These are phyloP conservation scores for Penicillium sp. DNA, from an alignment of 2,329 filamentous ascomycete species.

Conservation along the genomic window DNA sequence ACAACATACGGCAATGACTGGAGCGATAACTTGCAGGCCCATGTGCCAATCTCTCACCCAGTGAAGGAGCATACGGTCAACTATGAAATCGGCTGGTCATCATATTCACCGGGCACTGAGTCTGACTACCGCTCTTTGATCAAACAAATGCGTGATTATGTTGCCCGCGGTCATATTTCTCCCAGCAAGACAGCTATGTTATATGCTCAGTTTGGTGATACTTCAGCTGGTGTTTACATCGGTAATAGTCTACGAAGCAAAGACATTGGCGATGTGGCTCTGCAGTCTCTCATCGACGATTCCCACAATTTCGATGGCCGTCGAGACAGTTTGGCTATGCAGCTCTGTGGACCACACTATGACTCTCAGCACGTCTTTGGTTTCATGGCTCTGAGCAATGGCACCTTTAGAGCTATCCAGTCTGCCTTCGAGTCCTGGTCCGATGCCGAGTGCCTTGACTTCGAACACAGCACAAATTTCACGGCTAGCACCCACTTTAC, in stretches of 20 bases:
- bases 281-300: slow-evolving; percentile 28
- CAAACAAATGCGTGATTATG: slow-evolving; percentile 31
- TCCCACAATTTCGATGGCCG: slow-evolving; percentile 21
- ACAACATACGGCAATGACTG: slow-evolving; percentile 24
- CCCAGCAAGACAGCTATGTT: slow-evolving; percentile 13
- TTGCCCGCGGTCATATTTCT: slow-evolving; percentile 22
- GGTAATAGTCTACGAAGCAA: background rate
- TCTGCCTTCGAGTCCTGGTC: background rate
- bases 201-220: background rate
- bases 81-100: slow-evolving; percentile 31
- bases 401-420: background rate
- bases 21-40: background rate
- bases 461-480: background rate
- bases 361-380: slow-evolving; percentile 36
- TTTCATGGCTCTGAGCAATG: slow-evolving; percentile 23
- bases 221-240: background rate
- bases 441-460: background rate
- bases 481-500: background rate
- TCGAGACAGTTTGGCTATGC: slow-evolving; percentile 35
- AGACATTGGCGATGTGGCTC: slow-evolving; percentile 18
- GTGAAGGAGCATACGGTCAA: background rate
- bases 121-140: slow-evolving; percentile 22
- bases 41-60: background rate
- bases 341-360: slow-evolving; percentile 34
- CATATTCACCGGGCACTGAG: slow-evolving; percentile 16